A percentile compares a stretch with the other conserved stretches of the same genome.
Conservation (phyloP, 306 rosid species). For the Calophaca sinica region DNA sequence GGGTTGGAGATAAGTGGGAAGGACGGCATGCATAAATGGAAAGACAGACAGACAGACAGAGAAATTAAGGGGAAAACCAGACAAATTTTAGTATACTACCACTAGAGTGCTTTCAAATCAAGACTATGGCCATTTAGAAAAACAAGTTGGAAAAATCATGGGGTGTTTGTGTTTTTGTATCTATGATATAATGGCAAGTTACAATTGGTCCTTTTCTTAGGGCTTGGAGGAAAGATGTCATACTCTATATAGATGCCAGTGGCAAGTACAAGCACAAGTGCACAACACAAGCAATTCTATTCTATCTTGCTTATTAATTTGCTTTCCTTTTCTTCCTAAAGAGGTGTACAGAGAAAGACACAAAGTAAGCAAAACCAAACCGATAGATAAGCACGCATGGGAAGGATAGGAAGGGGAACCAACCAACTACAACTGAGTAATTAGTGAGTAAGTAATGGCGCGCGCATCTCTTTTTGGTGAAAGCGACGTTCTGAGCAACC, state of each 20-base stretch:
- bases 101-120: conserved; percentile 63
- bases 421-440: conserved; percentile 22
- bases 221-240: conserved; percentile 50
- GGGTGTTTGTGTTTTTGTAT: conserved; percentile 32
- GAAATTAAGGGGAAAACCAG: conserved; percentile 13
- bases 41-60: conserved; percentile 39
- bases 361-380: too few relatives aligned
- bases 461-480: conserved; percentile 73
- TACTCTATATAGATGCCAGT: conserved; percentile 43
- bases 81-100: not conserved
- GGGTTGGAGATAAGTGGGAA: conserved; percentile 55
- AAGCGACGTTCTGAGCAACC: conserved; percentile 65
- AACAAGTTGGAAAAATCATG: conserved; percentile 15
- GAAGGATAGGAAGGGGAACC: conserved; percentile 32
- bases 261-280: conserved; percentile 61
- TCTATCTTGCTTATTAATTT: not conserved
- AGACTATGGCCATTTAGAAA: conserved; percentile 52
- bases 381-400: conserved; percentile 84
- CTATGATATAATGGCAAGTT: conserved; percentile 44
- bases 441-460: conserved; percentile 38
- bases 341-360: conserved; percentile 23
- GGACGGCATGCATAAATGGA: conserved; percentile 87
- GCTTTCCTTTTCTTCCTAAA: conserved; percentile 11
- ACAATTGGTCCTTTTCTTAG: conserved; percentile 60
- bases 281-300: conserved; percentile 26